These are phyloP conservation scores for Boletus tomentosulus DNA, from an alignment of 768 basidiomycete species.

Conservation along the genomic window DNA sequence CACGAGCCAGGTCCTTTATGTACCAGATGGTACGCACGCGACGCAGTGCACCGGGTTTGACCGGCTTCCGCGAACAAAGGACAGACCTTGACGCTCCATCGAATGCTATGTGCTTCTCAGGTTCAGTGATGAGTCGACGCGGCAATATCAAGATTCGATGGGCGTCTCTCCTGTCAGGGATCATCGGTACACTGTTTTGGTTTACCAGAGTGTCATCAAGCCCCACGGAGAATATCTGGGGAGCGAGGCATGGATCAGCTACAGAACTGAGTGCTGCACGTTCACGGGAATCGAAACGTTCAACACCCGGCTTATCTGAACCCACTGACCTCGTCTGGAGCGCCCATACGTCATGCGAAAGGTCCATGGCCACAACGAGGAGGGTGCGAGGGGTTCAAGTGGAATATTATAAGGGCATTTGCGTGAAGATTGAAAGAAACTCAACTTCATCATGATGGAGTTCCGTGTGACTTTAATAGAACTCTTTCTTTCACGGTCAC, in stretches of 20 bases:
- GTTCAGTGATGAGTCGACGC: not conserved
- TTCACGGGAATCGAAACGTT: not conserved
- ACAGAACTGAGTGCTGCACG: not conserved
- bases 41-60: conserved; percentile 1
- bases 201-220: not conserved
- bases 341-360: conserved; percentile 1
- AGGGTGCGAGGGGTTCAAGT: conserved; percentile 2
- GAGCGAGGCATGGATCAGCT: not conserved
- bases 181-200: not conserved
- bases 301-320: too few species aligned
- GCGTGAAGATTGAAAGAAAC: not conserved
- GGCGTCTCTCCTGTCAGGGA: conserved; percentile 3
- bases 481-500: too few species aligned
- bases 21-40: conserved; percentile 8
- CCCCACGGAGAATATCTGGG: not conserved
- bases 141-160: conserved; percentile 4
- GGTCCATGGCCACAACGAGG: conserved; percentile 8
- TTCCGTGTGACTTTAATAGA: too few species aligned
- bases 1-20: conserved; percentile 14
- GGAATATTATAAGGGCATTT: not conserved
- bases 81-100: not conserved
- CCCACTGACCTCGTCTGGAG: not conserved
- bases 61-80: conserved; percentile 8
- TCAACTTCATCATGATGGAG: too few species aligned
- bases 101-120: conserved; percentile 11